Percentiles rank a stretch among this genome's conserved stretches.
Conservation (phyloP, 1,139 yeast genomes). For the Debaryomycetaceae sp. region DNA sequence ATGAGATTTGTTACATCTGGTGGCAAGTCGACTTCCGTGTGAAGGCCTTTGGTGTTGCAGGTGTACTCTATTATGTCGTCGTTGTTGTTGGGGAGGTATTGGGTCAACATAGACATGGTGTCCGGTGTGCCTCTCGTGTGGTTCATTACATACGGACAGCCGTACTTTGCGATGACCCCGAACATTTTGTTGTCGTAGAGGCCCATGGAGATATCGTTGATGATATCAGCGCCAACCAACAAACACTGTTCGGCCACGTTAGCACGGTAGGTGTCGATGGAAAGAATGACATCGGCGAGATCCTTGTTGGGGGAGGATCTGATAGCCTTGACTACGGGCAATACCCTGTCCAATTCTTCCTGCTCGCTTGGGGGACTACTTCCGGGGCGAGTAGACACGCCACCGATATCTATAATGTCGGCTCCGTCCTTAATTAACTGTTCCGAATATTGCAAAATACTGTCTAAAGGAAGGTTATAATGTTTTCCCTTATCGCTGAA, state of each 20-base stretch:
- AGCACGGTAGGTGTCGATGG: conserved; percentile 83
- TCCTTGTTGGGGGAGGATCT: conserved; percentile 31
- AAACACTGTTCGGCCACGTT: conserved; percentile 70
- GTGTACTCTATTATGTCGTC: conserved; percentile 38
- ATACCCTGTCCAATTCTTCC: conserved; percentile 63
- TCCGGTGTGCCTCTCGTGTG: conserved; percentile 84
- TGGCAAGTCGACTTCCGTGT: conserved; percentile 14
- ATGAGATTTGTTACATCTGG: conserved; percentile 33
- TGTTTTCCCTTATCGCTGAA: conserved; percentile 85
- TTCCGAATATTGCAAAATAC: conserved; percentile 35
- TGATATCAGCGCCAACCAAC: conserved; percentile 79
- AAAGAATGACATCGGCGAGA: conserved; percentile 51
- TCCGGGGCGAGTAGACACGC: conserved; percentile 89
- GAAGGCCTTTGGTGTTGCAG: conserved; percentile 30
- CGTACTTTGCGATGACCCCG: conserved; percentile 59
- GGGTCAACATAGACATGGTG: conserved; percentile 63
- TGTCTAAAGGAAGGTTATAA: conserved; percentile 22
- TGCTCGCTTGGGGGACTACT: conserved; percentile 54
- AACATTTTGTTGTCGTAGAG: conserved; percentile 62
- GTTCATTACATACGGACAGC: conserved; percentile 76
- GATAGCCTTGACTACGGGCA: conserved; percentile 66
- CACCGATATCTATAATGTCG: conserved; percentile 83
- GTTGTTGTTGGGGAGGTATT: conserved; percentile 46
- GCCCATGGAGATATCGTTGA: conserved; percentile 91
- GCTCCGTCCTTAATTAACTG: conserved; percentile 55